phyloP scores from a whole-genome alignment of 1,284 basidiomycete genomes.

The Anthracocystis setariae region DNA sequence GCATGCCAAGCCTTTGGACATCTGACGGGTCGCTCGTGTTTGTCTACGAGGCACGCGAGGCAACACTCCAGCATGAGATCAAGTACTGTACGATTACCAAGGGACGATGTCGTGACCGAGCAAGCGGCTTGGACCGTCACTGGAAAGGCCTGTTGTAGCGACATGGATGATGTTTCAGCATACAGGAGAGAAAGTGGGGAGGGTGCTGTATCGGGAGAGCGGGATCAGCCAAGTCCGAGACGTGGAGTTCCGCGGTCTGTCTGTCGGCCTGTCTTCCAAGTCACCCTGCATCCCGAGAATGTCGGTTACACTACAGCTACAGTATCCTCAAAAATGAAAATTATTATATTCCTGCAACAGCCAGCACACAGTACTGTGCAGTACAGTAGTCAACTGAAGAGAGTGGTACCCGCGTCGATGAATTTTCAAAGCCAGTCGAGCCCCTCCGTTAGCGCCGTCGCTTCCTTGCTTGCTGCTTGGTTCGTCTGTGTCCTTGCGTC shows the following conservation, averaged over 20 bases:
- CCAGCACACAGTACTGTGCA: background rate
- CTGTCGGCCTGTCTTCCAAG: slow-evolving; percentile 14
- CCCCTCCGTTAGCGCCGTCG: background rate
- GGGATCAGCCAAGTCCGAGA: background rate
- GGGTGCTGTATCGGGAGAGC: background rate
- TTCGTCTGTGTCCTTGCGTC: slow-evolving; percentile 9
- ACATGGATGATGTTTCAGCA: too few species aligned
- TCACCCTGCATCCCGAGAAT: slow-evolving; percentile 4
- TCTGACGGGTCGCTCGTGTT: slow-evolving; percentile 6
- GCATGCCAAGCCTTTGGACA: slow-evolving; percentile 2
- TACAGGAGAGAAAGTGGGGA: too few species aligned
- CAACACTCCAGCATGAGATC: too few species aligned
- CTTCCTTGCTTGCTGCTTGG: background rate
- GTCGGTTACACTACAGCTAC: background rate
- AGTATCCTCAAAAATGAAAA: background rate
- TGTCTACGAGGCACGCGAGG: background rate
- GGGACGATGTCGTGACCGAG: too few species aligned
- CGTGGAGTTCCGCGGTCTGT: background rate
- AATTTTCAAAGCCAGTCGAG: slow-evolving; percentile 7
- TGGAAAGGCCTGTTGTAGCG: too few species aligned
- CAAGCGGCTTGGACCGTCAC: too few species aligned
- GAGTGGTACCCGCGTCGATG: background rate
- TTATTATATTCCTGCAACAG: background rate
- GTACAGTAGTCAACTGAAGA: background rate
- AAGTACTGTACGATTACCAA: too few species aligned